phyloP scores from a whole-genome alignment of 225 moss, liverwort and hornwort species.

The Pleurozium schreberi region DNA sequence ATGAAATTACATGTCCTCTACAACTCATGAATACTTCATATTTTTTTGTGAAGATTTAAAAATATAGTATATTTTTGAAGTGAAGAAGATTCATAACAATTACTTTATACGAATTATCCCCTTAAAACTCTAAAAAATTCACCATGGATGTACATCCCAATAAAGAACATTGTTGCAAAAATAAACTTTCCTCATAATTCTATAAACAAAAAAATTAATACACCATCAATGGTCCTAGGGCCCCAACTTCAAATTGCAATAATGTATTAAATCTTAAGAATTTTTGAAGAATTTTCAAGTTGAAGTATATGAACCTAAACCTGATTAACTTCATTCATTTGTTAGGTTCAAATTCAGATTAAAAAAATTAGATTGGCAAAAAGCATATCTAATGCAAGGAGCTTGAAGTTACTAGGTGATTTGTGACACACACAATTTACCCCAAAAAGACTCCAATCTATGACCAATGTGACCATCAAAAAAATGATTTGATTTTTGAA shows the following conservation, averaged over 20 bases:
- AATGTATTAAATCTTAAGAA: not conserved
- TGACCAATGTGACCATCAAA: not conserved
- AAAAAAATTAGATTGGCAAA: not conserved
- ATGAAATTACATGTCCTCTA: not conserved
- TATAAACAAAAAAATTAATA: not conserved
- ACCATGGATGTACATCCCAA: not conserved
- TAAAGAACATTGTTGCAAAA: not conserved
- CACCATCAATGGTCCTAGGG: not conserved
- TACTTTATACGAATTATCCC: not conserved
- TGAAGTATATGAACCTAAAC: not conserved
- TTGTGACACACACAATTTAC: fast-evolving
- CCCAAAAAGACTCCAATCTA: fast-evolving
- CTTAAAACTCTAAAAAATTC: not conserved
- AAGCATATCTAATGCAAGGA: not conserved
- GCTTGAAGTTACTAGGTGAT: not conserved
- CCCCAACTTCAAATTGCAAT: not conserved
- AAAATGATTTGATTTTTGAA: not conserved
- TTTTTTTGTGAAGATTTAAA: not conserved
- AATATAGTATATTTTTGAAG: fast-evolving
- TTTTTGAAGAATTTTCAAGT: not conserved
- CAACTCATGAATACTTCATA: not conserved
- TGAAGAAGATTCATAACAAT: not conserved
- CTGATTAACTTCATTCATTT: not conserved
- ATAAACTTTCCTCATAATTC: fast-evolving
- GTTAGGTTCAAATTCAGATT: not conserved